phyloP scores from a whole-genome alignment of 2,329 filamentous ascomycete species.

The Mariannaea sp. region DNA sequence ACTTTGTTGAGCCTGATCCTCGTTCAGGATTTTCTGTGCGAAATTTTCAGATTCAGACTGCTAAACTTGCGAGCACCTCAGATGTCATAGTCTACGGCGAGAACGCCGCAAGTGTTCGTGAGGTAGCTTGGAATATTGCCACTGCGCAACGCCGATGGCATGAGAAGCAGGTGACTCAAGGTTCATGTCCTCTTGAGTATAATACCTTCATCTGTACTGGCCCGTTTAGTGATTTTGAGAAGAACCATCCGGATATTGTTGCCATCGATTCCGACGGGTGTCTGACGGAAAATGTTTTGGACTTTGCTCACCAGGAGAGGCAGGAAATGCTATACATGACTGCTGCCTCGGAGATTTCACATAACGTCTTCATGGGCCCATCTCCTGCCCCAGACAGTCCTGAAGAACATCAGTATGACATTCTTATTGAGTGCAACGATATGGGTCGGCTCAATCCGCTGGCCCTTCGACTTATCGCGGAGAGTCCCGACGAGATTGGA shows the following conservation, averaged over 20 bases:
- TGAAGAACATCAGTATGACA: constrained; percentile 71
- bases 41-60: constrained; percentile 95
- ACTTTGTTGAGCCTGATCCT: constrained; percentile 85
- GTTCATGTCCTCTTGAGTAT: constrained; percentile 65
- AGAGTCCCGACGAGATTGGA: constrained; percentile 53
- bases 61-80: constrained; percentile 84
- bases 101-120: constrained; percentile 62
- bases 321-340: constrained; percentile 95
- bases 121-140: constrained; percentile 71
- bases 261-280: constrained; percentile 73
- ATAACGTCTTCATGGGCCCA: constrained; percentile 89
- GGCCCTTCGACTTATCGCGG: constrained; percentile 66
- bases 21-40: constrained; percentile 90
- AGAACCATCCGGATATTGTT: constrained; percentile 70
- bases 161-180: constrained; percentile 62
- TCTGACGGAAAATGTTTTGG: constrained; percentile 77
- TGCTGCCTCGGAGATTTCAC: constrained; percentile 81
- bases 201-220: constrained; percentile 80
- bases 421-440: constrained; percentile 89
- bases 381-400: constrained; percentile 72
- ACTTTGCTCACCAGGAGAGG: constrained; percentile 89
- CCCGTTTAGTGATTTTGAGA: constrained; percentile 73
- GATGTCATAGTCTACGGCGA: constrained; percentile 94
- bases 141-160: constrained; percentile 78
- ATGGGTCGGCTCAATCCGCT: constrained; percentile 74